Evolutionary conservation across 2,329 filamentous ascomycete genomes (phyloP), one percentile per base, ranked within the genome.

Genomic region (Clonostachys byssicola): DNA sequence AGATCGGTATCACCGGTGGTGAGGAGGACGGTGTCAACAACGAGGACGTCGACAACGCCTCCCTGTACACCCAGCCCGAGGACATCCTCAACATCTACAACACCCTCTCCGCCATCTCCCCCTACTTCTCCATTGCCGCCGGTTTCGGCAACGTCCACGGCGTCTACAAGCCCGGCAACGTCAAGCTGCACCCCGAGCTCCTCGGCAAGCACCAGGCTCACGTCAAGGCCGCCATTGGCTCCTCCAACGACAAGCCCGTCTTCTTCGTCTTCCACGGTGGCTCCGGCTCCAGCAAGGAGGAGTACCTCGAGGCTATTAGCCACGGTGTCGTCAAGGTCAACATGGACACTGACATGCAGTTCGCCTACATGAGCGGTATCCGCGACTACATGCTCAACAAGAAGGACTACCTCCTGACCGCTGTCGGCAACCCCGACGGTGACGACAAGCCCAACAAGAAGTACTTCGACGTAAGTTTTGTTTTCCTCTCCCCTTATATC

Each of bases 231-330:
- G 82, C 95, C 78, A 83, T 86, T 55, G 71, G 73, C 57, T 74
- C 81, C 61, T 75, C 80, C 60, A 81, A 88, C 56, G 80, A 88
- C 66, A 96, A 96, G 86, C 94, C 94, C 58, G 89, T 97, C 66
- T 97, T 92, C 85, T 90, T 99, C 64, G 94, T 99, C 70, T 99
- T 99, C 88, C 94, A 99, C 81, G 94, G 94, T 64, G 94, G 94
- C 62, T 95, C 89, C 54, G 94, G 94, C 58, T 95, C 89, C 56
- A 80, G 81, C 68, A 95, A 96, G 79, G 73, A 89, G 60, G 94
- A 99, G 77, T 99, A 88, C 81, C 79, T 77, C 54, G 83, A 90
- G 60, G 92, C 92, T 65, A 96, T 96, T 72, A 75, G 77, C 66
- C 88, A 92, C 72, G 94, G 94, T 79, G 92, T 99, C 60, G 87